phyloP scores from a whole-genome alignment of 2,329 filamentous ascomycete species.

The Fusarium liriodendri region DNA sequence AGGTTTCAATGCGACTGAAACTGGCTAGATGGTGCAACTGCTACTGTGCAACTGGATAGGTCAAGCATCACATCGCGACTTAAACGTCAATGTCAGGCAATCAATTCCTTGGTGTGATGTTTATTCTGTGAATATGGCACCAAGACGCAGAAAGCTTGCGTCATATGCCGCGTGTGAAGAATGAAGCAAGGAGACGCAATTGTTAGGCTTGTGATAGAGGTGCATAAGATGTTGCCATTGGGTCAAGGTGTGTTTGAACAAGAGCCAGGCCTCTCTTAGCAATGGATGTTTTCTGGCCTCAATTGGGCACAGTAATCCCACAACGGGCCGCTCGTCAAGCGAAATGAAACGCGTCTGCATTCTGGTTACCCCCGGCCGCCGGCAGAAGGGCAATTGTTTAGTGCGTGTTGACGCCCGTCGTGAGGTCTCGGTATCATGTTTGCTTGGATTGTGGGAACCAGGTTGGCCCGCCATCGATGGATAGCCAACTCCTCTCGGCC shows the following conservation, averaged over 20 bases:
- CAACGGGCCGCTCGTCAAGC: not conserved
- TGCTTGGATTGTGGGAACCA: not conserved
- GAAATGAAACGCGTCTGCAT: not conserved
- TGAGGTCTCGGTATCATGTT: not conserved
- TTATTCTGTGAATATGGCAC: not conserved
- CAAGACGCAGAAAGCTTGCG: not conserved
- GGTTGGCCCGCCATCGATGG: not conserved
- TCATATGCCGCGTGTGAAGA: not conserved
- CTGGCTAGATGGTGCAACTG: not conserved
- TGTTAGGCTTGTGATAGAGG: not conserved
- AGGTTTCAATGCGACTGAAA: not conserved
- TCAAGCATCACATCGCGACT: not conserved
- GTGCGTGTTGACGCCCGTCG: not conserved
- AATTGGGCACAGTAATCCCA: not conserved
- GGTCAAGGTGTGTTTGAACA: not conserved
- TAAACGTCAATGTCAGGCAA: not conserved
- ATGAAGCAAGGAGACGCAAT: not conserved
- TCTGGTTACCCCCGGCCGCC: not conserved
- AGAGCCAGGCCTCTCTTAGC: not conserved
- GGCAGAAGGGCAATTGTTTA: not conserved
- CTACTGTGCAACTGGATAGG: not conserved
- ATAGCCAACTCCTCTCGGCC: not conserved
- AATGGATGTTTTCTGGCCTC: not conserved
- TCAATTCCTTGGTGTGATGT: not conserved
- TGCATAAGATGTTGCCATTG: not conserved